These are phyloP conservation scores for Dactylis glomerata DNA, from an alignment of 176 grass and related monocot species.

Conservation along the genomic window DNA sequence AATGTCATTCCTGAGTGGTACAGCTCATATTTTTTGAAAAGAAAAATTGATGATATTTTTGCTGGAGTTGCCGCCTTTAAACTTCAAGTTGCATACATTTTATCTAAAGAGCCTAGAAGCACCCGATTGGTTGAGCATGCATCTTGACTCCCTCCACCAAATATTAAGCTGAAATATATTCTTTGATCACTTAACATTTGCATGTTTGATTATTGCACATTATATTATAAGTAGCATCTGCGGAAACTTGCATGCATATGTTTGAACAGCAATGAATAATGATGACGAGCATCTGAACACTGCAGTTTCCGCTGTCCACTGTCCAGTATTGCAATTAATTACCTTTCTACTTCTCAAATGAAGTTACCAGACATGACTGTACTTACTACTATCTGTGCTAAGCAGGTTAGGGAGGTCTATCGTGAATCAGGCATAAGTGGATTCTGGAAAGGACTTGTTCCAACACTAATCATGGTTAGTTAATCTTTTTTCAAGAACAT, in stretches of 20 bases:
- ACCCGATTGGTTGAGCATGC: neutral
- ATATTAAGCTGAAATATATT: neutral
- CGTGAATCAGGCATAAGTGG: conserved; percentile 77
- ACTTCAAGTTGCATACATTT: neutral
- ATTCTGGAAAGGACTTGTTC: conserved; percentile 98
- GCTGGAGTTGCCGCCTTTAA: neutral
- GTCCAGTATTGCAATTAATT: conserved; percentile 15
- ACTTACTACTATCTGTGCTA: conserved; percentile 25
- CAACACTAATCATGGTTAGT: conserved; percentile 94
- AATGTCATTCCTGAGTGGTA: neutral
- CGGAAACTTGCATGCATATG: neutral
- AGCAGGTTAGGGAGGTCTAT: conserved; percentile 76
- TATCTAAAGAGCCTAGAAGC: neutral
- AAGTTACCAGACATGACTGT: conserved; percentile 4
- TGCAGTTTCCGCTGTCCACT: neutral
- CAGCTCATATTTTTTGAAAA: neutral
- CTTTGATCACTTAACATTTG: neutral
- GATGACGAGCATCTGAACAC: neutral
- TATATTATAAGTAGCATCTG: neutral
- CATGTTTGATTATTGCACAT: neutral
- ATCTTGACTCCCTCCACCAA: neutral
- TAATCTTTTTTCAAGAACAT: conserved; percentile 22
- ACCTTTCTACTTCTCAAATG: conserved; percentile 32
- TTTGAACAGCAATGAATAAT: neutral
- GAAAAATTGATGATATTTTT: neutral